Percentiles rank a stretch among this genome's conserved stretches.
Conservation (phyloP, 129 eudicot genomes). For the Arctium lappa region DNA sequence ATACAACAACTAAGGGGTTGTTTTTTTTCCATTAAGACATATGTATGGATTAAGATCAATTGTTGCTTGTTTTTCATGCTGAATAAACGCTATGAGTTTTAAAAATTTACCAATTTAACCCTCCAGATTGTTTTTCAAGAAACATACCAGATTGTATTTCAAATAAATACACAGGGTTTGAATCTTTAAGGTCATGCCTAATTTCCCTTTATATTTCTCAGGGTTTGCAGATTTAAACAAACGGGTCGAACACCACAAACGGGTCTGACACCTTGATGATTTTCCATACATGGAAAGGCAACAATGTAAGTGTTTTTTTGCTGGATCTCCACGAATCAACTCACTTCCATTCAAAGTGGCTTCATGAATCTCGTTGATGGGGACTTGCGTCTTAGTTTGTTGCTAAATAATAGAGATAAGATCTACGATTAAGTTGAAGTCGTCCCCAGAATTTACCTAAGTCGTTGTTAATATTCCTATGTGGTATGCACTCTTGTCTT, state of each 20-base stretch:
- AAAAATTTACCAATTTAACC: too few species aligned
- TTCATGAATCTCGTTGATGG: slow-evolving; percentile 11
- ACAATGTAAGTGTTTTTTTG: slow-evolving; percentile 61
- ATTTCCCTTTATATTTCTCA: too few species aligned
- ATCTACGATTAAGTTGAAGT: background rate
- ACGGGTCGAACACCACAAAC: too few species aligned
- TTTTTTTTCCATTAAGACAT: background rate
- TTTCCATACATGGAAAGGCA: slow-evolving; percentile 90
- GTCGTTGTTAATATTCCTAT: background rate
- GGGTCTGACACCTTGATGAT: slow-evolving; percentile 54
- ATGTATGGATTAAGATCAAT: background rate
- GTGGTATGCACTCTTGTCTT: background rate
- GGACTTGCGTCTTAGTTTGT: background rate
- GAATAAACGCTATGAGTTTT: background rate
- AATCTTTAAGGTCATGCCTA: too few species aligned
- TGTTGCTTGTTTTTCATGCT: background rate
- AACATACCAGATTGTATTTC: too few species aligned
- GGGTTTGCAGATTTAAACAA: too few species aligned
- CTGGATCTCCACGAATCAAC: slow-evolving; percentile 11
- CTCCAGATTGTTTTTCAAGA: too few species aligned
- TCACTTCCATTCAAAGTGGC: background rate
- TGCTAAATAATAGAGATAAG: background rate
- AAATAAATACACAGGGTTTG: too few species aligned
- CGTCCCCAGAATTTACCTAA: background rate
- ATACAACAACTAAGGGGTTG: too few species aligned